Conservation (phyloP, 2,329 filamentous ascomycete genomes). For the Aspergillus floridensis region DNA sequence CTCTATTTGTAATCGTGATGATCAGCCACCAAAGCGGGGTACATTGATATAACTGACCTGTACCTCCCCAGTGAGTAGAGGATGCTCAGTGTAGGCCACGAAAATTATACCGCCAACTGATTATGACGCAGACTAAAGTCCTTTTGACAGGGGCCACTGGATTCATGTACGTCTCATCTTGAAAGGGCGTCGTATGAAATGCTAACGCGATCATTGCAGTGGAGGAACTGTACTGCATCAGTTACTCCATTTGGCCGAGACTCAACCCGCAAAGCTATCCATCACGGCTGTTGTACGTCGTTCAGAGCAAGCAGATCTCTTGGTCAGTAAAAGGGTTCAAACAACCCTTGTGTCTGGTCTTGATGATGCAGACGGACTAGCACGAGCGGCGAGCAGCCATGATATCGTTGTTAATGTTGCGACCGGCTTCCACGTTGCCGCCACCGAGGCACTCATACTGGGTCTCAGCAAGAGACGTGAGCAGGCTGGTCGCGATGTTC, state of each 20-base stretch:
- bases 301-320: not conserved
- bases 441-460: constrained; percentile 43
- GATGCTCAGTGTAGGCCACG: not conserved
- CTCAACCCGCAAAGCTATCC: not conserved
- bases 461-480: constrained; percentile 44
- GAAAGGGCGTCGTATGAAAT: not conserved
- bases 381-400: constrained; percentile 12
- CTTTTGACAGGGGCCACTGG: constrained; percentile 6
- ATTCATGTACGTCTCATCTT: not conserved
- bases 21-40: not conserved
- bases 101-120: not conserved
- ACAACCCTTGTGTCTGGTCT: constrained; percentile 13
- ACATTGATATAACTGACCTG: not conserved
- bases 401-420: constrained; percentile 47
- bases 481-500: constrained; percentile 33
- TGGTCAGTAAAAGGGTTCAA: constrained; percentile 2
- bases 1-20: not conserved
- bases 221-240: not conserved
- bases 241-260: not conserved
- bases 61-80: not conserved
- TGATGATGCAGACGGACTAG: constrained; percentile 15
- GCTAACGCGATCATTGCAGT: not conserved
- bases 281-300: not conserved
- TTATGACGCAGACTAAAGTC: not conserved
- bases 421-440: constrained; percentile 37